Conservation (phyloP, 2,329 filamentous ascomycete genomes). For the Trichophyton schoenleinii region DNA sequence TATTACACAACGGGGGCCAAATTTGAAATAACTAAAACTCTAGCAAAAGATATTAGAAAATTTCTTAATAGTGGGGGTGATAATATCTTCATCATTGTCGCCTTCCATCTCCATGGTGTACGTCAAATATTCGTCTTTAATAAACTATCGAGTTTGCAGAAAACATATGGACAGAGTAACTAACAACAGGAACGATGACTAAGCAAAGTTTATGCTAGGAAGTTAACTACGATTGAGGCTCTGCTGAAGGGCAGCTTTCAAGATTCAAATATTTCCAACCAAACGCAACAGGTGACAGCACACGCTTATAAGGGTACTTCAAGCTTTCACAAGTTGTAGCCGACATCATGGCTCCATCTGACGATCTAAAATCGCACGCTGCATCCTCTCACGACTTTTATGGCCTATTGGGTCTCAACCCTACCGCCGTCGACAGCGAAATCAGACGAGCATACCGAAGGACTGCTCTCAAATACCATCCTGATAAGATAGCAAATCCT, state of each 20-base stretch:
- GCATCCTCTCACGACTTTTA: conserved; percentile 61
- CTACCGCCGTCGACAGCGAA: conserved; percentile 54
- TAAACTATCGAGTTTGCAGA: too few species aligned
- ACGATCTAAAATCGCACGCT: conserved; percentile 45
- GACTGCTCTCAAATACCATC: conserved; percentile 79
- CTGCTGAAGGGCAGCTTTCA: not conserved
- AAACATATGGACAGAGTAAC: too few species aligned
- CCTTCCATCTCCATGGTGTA: too few species aligned
- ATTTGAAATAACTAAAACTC: too few species aligned
- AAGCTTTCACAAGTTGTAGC: not conserved
- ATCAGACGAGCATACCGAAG: conserved; percentile 76
- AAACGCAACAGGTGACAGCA: not conserved
- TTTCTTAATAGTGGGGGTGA: too few species aligned
- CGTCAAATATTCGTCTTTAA: too few species aligned
- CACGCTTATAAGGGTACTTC: not conserved
- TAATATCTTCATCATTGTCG: too few species aligned
- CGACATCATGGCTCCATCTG: conserved; percentile 24
- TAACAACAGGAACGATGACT: not conserved
- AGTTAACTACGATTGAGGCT: not conserved
- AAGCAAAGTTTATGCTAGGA: not conserved
- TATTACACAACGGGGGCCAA: too few species aligned
- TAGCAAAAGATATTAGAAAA: too few species aligned
- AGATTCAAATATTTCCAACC: not conserved
- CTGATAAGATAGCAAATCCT: conserved; percentile 68
- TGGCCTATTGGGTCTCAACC: conserved; percentile 55